phyloP scores from a whole-genome alignment of 2,329 filamentous ascomycete genomes.

The Alternaria triticina region DNA sequence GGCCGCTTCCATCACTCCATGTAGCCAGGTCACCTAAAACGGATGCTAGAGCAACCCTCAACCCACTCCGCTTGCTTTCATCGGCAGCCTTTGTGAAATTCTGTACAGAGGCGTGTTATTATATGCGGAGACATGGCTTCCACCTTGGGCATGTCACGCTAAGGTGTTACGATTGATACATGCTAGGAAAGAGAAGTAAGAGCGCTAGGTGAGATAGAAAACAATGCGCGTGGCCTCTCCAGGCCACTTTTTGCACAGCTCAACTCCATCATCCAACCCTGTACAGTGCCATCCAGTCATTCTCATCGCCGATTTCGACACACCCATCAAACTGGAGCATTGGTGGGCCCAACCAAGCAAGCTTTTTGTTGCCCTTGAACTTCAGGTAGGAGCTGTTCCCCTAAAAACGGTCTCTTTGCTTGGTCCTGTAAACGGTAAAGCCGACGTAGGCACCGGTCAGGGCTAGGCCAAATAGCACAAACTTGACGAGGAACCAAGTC shows the following conservation, averaged over 20 bases:
- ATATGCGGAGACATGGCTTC: slow-evolving; percentile 12
- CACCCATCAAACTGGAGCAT: slow-evolving; percentile 6
- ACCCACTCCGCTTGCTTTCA: slow-evolving; percentile 10
- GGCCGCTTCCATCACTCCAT: slow-evolving; percentile 22
- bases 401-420: slow-evolving; percentile 57
- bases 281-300: slow-evolving; percentile 24
- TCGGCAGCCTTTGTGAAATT: slow-evolving; percentile 7
- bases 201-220: slow-evolving; percentile 11
- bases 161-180: slow-evolving; percentile 2
- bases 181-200: slow-evolving; percentile 12
- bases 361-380: slow-evolving; percentile 4
- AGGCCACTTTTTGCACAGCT: slow-evolving; percentile 8
- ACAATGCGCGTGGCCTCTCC: slow-evolving; percentile 14
- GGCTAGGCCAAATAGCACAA: slow-evolving; percentile 74
- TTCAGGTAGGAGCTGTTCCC: slow-evolving; percentile 10
- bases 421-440: slow-evolving; percentile 80
- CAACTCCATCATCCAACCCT: slow-evolving; percentile 23
- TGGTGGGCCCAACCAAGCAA: neutral
- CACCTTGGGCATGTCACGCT: neutral
- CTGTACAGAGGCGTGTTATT: slow-evolving; percentile 9
- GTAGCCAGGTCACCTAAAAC: slow-evolving; percentile 33
- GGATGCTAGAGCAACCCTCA: slow-evolving; percentile 29
- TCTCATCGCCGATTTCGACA: slow-evolving; percentile 9
- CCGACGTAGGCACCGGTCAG: slow-evolving; percentile 81
- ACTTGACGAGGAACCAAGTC: slow-evolving; percentile 80